These are phyloP conservation scores for Mycena rebaudengoi DNA, from an alignment of 768 basidiomycete genomes.

Conservation along the genomic window DNA sequence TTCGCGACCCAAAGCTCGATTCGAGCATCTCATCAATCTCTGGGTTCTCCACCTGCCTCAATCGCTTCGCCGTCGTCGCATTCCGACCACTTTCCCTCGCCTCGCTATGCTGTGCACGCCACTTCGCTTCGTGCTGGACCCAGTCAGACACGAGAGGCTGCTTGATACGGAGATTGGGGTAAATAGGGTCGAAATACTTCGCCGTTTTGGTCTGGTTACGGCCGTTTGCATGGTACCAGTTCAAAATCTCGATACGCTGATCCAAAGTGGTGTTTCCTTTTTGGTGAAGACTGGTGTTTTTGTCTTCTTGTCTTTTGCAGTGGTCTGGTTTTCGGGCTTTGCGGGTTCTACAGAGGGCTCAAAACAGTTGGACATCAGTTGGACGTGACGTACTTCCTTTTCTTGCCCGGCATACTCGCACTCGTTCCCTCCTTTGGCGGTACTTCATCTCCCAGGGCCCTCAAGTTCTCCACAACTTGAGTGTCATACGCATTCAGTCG, in stretches of 20 bases:
- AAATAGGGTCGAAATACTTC: conserved; percentile 30
- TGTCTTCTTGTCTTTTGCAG: neutral
- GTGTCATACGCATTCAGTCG: neutral
- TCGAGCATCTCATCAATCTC: too few relatives aligned
- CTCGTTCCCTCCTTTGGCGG: too few relatives aligned
- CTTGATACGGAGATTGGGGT: conserved; percentile 36
- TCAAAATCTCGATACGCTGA: conserved; percentile 37
- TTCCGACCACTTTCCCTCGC: neutral
- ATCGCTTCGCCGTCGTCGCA: conserved; percentile 29
- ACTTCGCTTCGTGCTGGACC: conserved; percentile 39
- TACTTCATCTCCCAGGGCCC: too few relatives aligned
- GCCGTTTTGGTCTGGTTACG: conserved; percentile 35
- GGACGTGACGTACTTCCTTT: too few relatives aligned
- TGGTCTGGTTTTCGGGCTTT: too few relatives aligned
- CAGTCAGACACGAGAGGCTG: conserved; percentile 35
- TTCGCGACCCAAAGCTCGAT: conserved; percentile 46
- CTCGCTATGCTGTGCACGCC: conserved; percentile 28
- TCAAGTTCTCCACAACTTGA: too few relatives aligned
- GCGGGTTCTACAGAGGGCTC: too few relatives aligned
- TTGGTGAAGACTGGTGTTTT: conserved; percentile 5
- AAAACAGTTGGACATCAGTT: too few relatives aligned
- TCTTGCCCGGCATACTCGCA: too few relatives aligned
- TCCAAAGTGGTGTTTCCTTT: conserved; percentile 31
- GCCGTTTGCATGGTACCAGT: conserved; percentile 36
- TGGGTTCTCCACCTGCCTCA: conserved; percentile 37